Percentiles rank a stretch among this genome's conserved stretches.
These are phyloP conservation scores for Emergomyces africanus DNA, from an alignment of 2,329 filamentous ascomycete genomes.

Conservation along the genomic window DNA sequence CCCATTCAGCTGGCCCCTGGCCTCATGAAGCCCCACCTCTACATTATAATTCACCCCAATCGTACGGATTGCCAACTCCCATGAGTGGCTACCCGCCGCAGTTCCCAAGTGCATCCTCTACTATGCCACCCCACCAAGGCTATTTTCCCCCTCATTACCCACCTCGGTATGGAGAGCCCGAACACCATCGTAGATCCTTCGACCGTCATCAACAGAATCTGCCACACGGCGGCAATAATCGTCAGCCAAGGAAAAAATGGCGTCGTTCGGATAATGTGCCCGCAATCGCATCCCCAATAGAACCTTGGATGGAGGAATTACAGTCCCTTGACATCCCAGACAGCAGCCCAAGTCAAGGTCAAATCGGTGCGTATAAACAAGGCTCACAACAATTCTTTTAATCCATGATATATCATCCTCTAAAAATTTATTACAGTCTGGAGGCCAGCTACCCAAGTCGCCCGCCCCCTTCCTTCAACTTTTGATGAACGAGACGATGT, in stretches of 20 bases:
- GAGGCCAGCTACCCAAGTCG: constrained; percentile 13
- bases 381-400: not conserved
- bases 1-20: constrained; percentile 12
- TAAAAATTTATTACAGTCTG: constrained; percentile 12
- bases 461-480: constrained; percentile 17
- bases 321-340: constrained; percentile 9
- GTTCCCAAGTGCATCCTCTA: constrained; percentile 7
- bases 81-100: constrained; percentile 11
- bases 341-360: constrained; percentile 2
- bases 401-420: constrained; percentile 2
- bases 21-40: constrained; percentile 10
- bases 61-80: constrained; percentile 12
- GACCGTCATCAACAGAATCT: constrained; percentile 1
- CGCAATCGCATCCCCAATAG: constrained; percentile 4
- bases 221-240: not conserved
- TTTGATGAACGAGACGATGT: constrained; percentile 17
- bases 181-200: constrained; percentile 1
- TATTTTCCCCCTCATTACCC: constrained; percentile 8
- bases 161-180: not conserved
- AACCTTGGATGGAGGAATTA: constrained; percentile 13
- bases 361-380: constrained; percentile 9
- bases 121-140: constrained; percentile 6
- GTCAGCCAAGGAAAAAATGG: constrained; percentile 5
- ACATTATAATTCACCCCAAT: constrained; percentile 14
- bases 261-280: constrained; percentile 5